Evolutionary conservation across 139 green algal species (phyloP).

Genomic region (Cymbomonas tetramitiformis): DNA sequence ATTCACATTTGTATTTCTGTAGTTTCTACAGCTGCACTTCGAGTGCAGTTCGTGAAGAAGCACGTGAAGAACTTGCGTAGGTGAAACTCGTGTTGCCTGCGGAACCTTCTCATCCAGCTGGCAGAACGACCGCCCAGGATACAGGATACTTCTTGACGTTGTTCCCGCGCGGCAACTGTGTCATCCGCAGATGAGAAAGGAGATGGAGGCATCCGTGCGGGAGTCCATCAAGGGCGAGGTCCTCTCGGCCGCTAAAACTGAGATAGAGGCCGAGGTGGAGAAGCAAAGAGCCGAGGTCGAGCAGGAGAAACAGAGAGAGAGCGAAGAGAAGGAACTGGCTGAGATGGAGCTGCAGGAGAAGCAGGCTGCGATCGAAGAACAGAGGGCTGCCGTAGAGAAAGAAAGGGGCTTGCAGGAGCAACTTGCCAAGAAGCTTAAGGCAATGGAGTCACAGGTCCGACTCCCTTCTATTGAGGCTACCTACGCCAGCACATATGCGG

Average conservation of each 20-base stretch:
- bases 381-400: background rate
- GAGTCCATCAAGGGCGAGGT: conserved; percentile 23
- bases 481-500: background rate
- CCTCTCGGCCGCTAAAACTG: conserved; percentile 33
- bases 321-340: background rate
- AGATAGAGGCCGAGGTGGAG: conserved; percentile 30
- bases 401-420: background rate
- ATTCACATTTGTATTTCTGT: no score
- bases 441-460: background rate
- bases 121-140: no score
- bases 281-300: conserved; percentile 2
- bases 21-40: no score
- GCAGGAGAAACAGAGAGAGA: background rate
- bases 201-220: background rate
- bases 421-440: background rate
- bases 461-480: background rate
- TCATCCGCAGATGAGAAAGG: background rate
- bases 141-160: no score
- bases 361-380: background rate
- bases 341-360: background rate
- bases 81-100: no score
- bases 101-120: no score
- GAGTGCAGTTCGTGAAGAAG: no score
- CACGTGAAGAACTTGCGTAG: no score
- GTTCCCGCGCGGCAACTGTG: conserved; percentile 27